Evolutionary conservation across 345 rosid species (phyloP), one percentile per base, ranked within the genome.

Genomic region (Toxicodendron radicans): DNA sequence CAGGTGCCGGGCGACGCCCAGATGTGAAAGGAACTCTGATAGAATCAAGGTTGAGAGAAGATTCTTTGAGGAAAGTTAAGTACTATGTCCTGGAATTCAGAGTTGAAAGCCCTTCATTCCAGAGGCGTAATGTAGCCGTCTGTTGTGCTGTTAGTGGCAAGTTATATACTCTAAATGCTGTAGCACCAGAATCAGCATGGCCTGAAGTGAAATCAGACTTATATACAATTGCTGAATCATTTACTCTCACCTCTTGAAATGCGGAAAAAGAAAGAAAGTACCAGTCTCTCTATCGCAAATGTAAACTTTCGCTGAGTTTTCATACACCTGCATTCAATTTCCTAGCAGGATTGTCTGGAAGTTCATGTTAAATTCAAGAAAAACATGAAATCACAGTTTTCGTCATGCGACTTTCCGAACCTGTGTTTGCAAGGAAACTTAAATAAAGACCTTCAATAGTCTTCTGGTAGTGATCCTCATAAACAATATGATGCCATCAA

Each of bases 131-230:
- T 30, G 73, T 91, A 0, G 96, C 99, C 0, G 82, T 89, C 30
- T 91, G 97, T 52, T 95, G 96, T 59, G 83, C 84, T 60, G 79
- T 56, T 0, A 56, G 78, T 12, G 98, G 97, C 6, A 76, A 79
- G 76, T 78, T 95, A 17, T 92, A 87, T 45, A 89, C 94, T 7
- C 76, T 95, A 12, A 92, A 95, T 70, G 91, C 92, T 66, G 96
- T 88, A 63, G 84, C 96, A 20, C 89, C 96, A 9, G 98, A 93
- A 64, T 85, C 88, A 0, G 79, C 79, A 67, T 95, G 99, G 98
- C 85, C 89, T 11, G 72, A 83, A 46, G 79, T 89, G 56, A 73
- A 79, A 79, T 45, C 78, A 21, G 86, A 88, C 57, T 85, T 93
- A 43, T 69, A 77, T 27, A 80, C 60, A 11, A 89, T 87, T 11